Conservation (phyloP, 495 filamentous ascomycete genomes). For the Talaromyces adpressus region DNA sequence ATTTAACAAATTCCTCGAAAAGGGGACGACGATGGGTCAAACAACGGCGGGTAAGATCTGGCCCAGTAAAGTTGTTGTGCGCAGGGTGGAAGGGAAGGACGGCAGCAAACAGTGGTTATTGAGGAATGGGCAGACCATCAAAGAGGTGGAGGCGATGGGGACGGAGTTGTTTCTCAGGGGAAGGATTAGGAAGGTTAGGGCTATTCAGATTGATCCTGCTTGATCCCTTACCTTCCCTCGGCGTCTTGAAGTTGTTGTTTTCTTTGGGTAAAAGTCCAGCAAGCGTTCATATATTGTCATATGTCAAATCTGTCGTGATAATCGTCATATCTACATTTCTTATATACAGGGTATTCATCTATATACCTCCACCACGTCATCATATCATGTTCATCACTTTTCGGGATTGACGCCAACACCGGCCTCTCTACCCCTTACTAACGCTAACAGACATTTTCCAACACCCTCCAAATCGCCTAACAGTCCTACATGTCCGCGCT, state of each 20-base stretch:
- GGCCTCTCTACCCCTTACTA: conserved; percentile 58
- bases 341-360: conserved; percentile 5
- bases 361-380: neutral
- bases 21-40: neutral
- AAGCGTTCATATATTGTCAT: neutral
- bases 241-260: neutral
- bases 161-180: conserved; percentile 11
- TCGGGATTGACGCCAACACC: conserved; percentile 49
- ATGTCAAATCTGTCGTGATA: neutral
- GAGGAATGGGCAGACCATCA: neutral
- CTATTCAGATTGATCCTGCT: conserved; percentile 9
- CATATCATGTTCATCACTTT: neutral
- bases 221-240: neutral
- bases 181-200: conserved; percentile 11
- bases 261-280: neutral
- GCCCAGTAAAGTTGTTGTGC: conserved; percentile 5
- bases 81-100: neutral
- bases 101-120: neutral
- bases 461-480: conserved; percentile 80
- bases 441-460: conserved; percentile 61
- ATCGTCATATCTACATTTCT: neutral
- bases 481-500: conserved; percentile 79
- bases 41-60: neutral
- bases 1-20: neutral
- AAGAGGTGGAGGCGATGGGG: neutral